Conservation (phyloP, 2,329 filamentous ascomycete species). For the Elsinoe necatrix region DNA sequence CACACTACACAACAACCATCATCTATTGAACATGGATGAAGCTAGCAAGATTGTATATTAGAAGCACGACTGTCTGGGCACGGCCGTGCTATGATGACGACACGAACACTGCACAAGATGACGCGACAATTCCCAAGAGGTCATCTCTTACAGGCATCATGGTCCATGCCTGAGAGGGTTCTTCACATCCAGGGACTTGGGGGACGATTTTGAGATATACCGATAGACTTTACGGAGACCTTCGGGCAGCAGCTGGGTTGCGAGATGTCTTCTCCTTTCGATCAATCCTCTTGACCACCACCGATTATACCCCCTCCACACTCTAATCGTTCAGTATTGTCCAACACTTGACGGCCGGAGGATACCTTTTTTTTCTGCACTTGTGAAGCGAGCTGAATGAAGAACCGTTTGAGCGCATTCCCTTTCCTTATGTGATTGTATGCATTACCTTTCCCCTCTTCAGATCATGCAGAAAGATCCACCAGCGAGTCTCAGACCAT, state of each 20-base stretch:
- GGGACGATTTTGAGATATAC: slow-evolving; percentile 11
- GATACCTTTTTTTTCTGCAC: background rate
- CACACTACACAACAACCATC: background rate
- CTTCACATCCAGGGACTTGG: slow-evolving; percentile 1
- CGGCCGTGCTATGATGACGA: slow-evolving; percentile 14
- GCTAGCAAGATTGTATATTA: slow-evolving; percentile 3
- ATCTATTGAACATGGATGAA: background rate
- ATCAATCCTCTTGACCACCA: background rate
- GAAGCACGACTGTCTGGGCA: slow-evolving; percentile 11
- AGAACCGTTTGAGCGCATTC: background rate
- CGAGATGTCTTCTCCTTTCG: slow-evolving; percentile 9
- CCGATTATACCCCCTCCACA: background rate
- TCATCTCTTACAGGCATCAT: background rate
- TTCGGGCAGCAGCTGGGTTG: background rate
- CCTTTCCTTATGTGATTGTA: background rate
- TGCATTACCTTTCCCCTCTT: background rate
- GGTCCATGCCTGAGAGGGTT: background rate
- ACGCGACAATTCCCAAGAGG: slow-evolving; percentile 1
- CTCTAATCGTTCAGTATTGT: slow-evolving; percentile 8
- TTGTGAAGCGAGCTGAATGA: slow-evolving; percentile 3
- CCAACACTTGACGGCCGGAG: background rate
- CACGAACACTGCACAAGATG: slow-evolving; percentile 9
- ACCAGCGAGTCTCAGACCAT: no score
- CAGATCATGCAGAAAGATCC: background rate
- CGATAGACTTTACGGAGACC: slow-evolving; percentile 9